phyloP scores from a whole-genome alignment of 2,329 filamentous ascomycete genomes.

The Apiospora phragmitis region DNA sequence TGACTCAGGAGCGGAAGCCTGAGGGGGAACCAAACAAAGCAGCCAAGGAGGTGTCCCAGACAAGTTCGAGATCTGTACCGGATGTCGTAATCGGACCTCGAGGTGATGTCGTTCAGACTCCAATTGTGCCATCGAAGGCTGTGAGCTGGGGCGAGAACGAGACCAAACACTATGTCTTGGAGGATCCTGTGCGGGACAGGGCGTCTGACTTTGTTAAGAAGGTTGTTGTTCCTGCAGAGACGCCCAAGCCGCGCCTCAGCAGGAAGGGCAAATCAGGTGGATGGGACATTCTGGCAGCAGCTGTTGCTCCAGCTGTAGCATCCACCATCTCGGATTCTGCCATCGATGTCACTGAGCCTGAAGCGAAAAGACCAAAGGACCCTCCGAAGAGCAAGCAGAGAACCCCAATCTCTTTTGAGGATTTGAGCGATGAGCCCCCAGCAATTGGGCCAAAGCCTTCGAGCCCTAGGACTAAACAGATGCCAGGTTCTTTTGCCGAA shows the following conservation, averaged over 20 bases:
- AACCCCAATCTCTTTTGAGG: conserved; percentile 35
- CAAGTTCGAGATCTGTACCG: conserved; percentile 22
- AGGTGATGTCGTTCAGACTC: conserved; percentile 43
- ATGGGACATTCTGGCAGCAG: conserved; percentile 56
- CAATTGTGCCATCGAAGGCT: conserved; percentile 50
- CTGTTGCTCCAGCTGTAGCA: conserved; percentile 39
- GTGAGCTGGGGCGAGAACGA: conserved; percentile 68
- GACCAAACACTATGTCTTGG: conserved; percentile 63
- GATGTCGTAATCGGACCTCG: conserved; percentile 41
- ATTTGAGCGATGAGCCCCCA: conserved; percentile 47
- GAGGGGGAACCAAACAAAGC: conserved; percentile 13
- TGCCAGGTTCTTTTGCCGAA: conserved; percentile 66
- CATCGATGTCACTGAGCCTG: conserved; percentile 17
- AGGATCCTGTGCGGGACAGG: conserved; percentile 51
- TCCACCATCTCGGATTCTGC: conserved; percentile 21
- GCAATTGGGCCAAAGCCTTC: conserved; percentile 58
- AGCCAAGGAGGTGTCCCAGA: conserved; percentile 16
- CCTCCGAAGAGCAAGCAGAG: conserved; percentile 29
- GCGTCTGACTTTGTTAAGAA: conserved; percentile 30
- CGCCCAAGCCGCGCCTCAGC: conserved; percentile 31
- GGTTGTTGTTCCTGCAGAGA: conserved; percentile 28
- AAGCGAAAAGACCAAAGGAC: conserved; percentile 11
- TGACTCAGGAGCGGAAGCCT: conserved; percentile 40
- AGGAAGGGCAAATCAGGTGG: conserved; percentile 36
- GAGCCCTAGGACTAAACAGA: conserved; percentile 47